Conservation (phyloP, 2,329 filamentous ascomycete genomes). For the Fusarium sp. region DNA sequence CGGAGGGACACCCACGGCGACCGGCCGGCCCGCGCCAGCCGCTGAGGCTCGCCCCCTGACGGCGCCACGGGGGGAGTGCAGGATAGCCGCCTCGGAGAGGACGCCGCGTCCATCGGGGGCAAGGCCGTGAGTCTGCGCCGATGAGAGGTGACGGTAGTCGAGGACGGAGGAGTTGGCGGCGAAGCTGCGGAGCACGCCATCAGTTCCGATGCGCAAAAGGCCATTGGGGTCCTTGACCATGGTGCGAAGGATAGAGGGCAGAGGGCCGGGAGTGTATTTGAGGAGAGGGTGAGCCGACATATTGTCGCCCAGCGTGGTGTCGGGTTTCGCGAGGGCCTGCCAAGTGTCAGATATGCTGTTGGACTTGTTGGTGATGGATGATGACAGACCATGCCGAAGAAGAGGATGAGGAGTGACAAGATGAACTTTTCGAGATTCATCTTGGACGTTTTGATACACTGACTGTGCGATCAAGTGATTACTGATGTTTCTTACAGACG, state of each 20-base stretch:
- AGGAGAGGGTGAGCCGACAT: background rate
- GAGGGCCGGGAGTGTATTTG: constrained; percentile 3
- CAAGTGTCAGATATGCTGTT: background rate
- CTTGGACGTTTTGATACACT: background rate
- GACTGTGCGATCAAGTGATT: background rate
- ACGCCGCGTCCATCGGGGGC: constrained; percentile 2
- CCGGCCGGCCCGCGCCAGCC: background rate
- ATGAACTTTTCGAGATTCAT: background rate
- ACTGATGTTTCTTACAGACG: background rate
- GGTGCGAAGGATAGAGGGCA: background rate
- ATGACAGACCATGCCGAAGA: background rate
- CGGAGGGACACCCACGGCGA: background rate
- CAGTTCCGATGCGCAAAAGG: background rate
- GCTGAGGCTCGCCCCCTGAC: background rate
- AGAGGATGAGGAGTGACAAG: background rate
- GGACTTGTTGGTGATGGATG: background rate
- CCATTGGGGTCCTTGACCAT: constrained; percentile 13
- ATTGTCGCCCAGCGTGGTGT: background rate
- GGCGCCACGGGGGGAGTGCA: background rate
- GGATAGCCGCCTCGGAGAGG: background rate
- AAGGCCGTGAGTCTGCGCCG: background rate
- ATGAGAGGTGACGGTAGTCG: constrained; percentile 7
- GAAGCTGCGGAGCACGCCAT: constrained; percentile 16
- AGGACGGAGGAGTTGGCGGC: constrained; percentile 12
- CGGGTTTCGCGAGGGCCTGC: background rate